phyloP scores from a whole-genome alignment of 768 basidiomycete species.

The Russula emetica region DNA sequence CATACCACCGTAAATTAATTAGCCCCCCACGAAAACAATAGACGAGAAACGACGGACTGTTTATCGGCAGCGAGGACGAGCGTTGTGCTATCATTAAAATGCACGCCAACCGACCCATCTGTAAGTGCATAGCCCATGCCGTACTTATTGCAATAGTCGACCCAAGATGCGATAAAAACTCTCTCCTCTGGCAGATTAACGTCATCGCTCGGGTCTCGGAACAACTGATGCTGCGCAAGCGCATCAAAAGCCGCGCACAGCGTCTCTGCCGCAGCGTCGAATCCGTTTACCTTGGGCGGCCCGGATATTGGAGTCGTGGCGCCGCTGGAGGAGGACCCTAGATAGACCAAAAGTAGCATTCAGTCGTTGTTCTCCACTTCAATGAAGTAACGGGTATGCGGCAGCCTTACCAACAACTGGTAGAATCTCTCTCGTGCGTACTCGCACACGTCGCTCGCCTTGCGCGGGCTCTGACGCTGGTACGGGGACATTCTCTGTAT shows the following conservation, averaged over 20 bases:
- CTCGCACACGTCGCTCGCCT: conserved; percentile 11
- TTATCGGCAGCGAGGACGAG: conserved; percentile 83
- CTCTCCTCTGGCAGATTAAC: conserved; percentile 54
- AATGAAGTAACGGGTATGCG: too few species aligned
- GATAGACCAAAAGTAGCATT: background rate
- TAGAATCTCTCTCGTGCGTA: conserved; percentile 15
- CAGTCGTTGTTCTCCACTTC: background rate
- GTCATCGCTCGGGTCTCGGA: conserved; percentile 59
- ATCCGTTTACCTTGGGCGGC: conserved; percentile 46
- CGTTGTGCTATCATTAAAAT: conserved; percentile 94
- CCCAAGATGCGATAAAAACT: conserved; percentile 97
- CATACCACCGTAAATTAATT: conserved; percentile 2
- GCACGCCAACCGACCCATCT: conserved; percentile 89
- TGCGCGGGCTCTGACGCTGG: conserved; percentile 9
- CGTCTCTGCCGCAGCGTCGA: conserved; percentile 59
- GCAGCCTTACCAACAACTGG: conserved; percentile 3
- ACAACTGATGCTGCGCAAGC: conserved; percentile 56
- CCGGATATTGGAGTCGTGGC: conserved; percentile 30
- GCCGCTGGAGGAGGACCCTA: conserved; percentile 21
- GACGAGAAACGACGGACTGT: conserved; percentile 49
- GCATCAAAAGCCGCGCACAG: conserved; percentile 64
- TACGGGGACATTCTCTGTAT: conserved; percentile 38
- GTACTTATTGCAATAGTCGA: conserved; percentile 98
- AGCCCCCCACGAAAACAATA: conserved; percentile 6
- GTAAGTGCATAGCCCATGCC: conserved; percentile 99